A percentile compares a stretch with the other conserved stretches of the same genome.
Conservation (phyloP, 371 early-diverging fungal genomes). For the Rhizopus sp. region DNA sequence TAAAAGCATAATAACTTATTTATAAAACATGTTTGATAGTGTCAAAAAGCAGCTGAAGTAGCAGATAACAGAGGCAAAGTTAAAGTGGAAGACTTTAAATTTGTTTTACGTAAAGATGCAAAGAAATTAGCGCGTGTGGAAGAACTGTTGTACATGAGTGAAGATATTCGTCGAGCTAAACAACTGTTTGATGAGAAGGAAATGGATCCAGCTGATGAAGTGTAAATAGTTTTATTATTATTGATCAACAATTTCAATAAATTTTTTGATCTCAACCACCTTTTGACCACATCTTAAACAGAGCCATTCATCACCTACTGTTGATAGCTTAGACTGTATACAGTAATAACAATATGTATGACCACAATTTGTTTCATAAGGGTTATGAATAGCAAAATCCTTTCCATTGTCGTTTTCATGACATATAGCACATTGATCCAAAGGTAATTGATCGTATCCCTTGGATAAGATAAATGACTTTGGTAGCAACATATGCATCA, state of each 20-base stretch:
- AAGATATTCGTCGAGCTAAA: slow-evolving; percentile 92
- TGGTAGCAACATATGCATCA: slow-evolving; percentile 57
- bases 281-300: slow-evolving; percentile 80
- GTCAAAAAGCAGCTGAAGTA: slow-evolving; percentile 70
- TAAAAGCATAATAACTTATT: neutral
- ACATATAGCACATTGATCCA: slow-evolving; percentile 73
- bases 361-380: slow-evolving; percentile 79
- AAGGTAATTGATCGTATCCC: slow-evolving; percentile 61
- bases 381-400: slow-evolving; percentile 60
- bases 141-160: slow-evolving; percentile 91
- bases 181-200: slow-evolving; percentile 66
- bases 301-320: slow-evolving; percentile 73
- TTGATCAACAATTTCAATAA: slow-evolving; percentile 41
- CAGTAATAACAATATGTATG: slow-evolving; percentile 91
- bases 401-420: slow-evolving; percentile 47
- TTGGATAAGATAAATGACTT: slow-evolving; percentile 54
- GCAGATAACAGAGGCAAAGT: slow-evolving; percentile 74
- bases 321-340: slow-evolving; percentile 74
- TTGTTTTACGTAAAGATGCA: slow-evolving; percentile 89
- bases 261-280: slow-evolving; percentile 55
- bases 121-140: slow-evolving; percentile 97
- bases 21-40: slow-evolving; percentile 44
- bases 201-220: slow-evolving; percentile 46
- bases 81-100: slow-evolving; percentile 93
- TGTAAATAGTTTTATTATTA: neutral